phyloP scores from a whole-genome alignment of 805 yeast species.

The Candida fluviatilis region DNA sequence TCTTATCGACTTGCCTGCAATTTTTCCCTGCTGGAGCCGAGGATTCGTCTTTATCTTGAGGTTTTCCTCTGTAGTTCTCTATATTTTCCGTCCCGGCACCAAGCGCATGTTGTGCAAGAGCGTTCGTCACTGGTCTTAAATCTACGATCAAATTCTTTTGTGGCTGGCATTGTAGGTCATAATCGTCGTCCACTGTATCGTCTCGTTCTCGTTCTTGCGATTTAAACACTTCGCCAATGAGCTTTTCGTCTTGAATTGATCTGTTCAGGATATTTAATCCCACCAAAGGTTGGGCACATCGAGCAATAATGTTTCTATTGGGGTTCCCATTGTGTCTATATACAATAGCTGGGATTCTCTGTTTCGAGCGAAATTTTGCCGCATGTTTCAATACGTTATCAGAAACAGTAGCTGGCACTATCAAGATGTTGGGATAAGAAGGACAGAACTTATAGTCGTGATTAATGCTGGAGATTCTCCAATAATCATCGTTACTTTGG shows the following conservation, averaged over 20 bases:
- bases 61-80: conserved; percentile 64
- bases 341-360: conserved; percentile 75
- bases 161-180: conserved; percentile 29
- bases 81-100: conserved; percentile 98
- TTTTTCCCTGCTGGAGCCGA: conserved; percentile 3
- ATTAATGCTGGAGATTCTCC: conserved; percentile 74
- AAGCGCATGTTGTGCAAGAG: conserved; percentile 91
- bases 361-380: conserved; percentile 79
- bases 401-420: conserved; percentile 74
- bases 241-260: conserved; percentile 86
- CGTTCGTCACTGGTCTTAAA: conserved; percentile 89
- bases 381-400: conserved; percentile 84
- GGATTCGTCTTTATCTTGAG: conserved; percentile 7
- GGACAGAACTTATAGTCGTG: conserved; percentile 60
- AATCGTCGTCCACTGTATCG: conserved; percentile 14
- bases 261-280: conserved; percentile 79
- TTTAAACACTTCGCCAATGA: conserved; percentile 68
- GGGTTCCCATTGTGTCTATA: conserved; percentile 57
- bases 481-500: conserved; percentile 28
- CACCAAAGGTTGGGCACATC: conserved; percentile 91
- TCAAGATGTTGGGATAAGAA: conserved; percentile 66
- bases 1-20: conserved; percentile 49
- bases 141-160: conserved; percentile 72
- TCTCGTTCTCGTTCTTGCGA: conserved; percentile 42
- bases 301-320: conserved; percentile 67